Base-by-base conservation (phyloP, 305 asterid genomes). In the Solanum aculeatissimum region DNA sequence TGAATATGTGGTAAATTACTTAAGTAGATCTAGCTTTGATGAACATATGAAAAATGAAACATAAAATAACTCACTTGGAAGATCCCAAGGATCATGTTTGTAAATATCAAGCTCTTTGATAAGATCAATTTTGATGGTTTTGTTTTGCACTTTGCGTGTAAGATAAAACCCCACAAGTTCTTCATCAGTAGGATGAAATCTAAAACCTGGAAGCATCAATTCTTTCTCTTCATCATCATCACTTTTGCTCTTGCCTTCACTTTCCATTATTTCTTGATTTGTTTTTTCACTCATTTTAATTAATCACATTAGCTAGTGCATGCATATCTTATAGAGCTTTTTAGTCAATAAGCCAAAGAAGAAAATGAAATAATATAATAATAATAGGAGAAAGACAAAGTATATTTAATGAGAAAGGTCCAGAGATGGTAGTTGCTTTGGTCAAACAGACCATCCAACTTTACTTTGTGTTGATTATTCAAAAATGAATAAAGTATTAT, bases 151-250 rank as follows among this genome's bases (percentile, higher is more conserved):
- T 58, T 88, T 91, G 21, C 92, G 60, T 49, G 79, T 87, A n/a
- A 91, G 90, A 85, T 91, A 91, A 88, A 91, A 91, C 10, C 89
- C 89, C 40, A 91, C 89, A 14, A 91, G 87, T 77, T 91, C 93
- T 80, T 89, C 92, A 65, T 91, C 93, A 0, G 93, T 91, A 0
- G 93, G 93, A 80, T 91, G 92, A 85, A 91, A 91, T 72, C 92
- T 68, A 63, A 91, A 91, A 13, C 93, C 93, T 1, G 93, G 93
- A 79, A 89, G 89, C 1, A 82, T 81, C 65, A 80, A 69, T 3
- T 68, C 81, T 12, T 83, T 87, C 9, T 89, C 90, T 9, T 87
- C 85, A 10, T 86, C 85, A 27, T 87, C 87, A 14, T 85, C 85
- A 38, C 21, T 81, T n/a, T 65, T 45, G 1, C 2, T 66, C 25